Base-by-base conservation (phyloP, 2,329 filamentous ascomycete species). In the Talaromyces sp. region DNA sequence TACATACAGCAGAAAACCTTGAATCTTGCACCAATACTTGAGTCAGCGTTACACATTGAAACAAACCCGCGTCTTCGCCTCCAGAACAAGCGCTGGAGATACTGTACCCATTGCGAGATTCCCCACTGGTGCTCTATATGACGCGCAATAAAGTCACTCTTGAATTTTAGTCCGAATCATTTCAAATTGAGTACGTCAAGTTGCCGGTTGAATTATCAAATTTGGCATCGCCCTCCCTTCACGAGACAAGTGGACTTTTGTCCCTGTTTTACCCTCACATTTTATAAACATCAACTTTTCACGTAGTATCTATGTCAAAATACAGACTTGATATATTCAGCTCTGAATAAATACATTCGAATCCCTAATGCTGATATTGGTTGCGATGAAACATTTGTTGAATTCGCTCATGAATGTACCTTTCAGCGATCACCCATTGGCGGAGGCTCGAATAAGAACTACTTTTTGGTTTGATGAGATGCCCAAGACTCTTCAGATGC, bases 171-270 rank as follows among this genome's bases (percentile, higher is more conserved):
- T 5, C 37, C 16, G 11, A 24, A 47, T 36, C 19, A 47, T 30
- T n/a, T n/a, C 36, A n/a, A 47, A n/a, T 16, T 37, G n/a, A n/a
- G n/a, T n/a, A n/a, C n/a, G n/a, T 4, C 19, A 30, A 19, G 35
- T 22, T 47, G 45, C 35, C 20, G 22, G 30, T 47, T 33, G 30
- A 29, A 7, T 29, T 40, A 47, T 39, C 8, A 40, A 47, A 37
- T 47, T 29, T 47, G 45, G 45, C 45, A 40, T 47, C 45, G 45
- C 19, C 45, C 45, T 27, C 45, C 45, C n/a, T 47, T 47, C 45
- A 27, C 32, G 14, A 33, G 45, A 47, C 32, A 39, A 47, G 45
- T 40, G 13, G 45, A 47, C 14, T 5, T 47, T 29, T 47, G 45
- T 29, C 45, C 45, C 33, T 47, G 45, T 30, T 24, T 20, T 37